Conservation (phyloP, 345 rosid species). For the Lenwebbia sp. region DNA sequence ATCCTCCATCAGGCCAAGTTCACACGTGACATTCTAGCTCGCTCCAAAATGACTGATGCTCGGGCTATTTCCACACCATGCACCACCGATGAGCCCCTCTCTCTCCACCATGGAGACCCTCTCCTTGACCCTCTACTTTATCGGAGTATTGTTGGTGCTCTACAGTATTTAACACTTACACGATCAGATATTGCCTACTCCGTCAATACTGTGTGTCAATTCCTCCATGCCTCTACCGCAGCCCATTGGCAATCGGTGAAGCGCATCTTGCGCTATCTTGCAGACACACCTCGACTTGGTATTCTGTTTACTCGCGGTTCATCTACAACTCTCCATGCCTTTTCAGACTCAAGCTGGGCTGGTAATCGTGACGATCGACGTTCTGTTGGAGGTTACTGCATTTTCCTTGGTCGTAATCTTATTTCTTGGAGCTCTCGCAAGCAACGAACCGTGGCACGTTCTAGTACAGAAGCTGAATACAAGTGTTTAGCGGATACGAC, state of each 20-base stretch:
- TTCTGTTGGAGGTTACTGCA: neutral
- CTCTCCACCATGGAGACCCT: neutral
- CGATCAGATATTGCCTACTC: neutral
- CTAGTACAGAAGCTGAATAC: neutral
- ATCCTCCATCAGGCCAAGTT: neutral
- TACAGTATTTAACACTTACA: neutral
- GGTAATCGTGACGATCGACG: neutral
- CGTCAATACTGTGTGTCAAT: neutral
- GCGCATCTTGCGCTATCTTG: neutral
- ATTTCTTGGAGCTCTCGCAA: neutral
- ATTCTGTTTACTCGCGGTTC: neutral
- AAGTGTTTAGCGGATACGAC: neutral
- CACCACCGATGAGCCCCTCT: neutral
- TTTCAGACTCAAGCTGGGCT: neutral
- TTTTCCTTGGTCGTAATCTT: neutral
- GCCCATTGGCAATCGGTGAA: neutral
- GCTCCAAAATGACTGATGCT: neutral
- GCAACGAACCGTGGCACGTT: neutral
- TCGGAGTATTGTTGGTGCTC: neutral
- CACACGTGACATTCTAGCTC: neutral
- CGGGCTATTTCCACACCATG: neutral
- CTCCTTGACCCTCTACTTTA: neutral
- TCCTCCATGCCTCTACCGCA: neutral
- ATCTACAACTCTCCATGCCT: neutral
- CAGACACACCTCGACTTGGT: neutral